A percentile compares a stretch with the other conserved stretches of the same genome.
Evolutionary conservation across 768 basidiomycete species (phyloP).

Genomic region (Suillus weaverae): DNA sequence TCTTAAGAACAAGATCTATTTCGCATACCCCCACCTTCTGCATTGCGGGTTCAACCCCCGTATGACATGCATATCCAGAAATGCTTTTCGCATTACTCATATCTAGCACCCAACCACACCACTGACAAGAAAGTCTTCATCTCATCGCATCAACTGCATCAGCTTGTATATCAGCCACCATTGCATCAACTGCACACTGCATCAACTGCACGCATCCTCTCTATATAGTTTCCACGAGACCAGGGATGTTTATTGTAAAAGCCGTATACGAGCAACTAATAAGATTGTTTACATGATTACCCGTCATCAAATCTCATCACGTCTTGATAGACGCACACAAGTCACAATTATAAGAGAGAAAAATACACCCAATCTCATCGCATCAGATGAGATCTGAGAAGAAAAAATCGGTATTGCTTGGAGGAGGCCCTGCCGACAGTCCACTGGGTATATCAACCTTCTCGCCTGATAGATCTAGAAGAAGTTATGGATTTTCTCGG

Average conservation of each 20-base stretch:
- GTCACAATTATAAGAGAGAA: conserved; percentile 7
- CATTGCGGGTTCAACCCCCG: conserved; percentile 88
- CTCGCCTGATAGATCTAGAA: conserved; percentile 83
- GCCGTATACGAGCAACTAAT: conserved; percentile 24
- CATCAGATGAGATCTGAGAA: conserved; percentile 60
- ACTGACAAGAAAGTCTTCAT: conserved; percentile 28
- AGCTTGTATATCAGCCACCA: conserved; percentile 25
- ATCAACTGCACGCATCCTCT: conserved; percentile 54
- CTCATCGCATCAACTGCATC: conserved; percentile 21
- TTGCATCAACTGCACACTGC: conserved; percentile 70
- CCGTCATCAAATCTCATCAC: conserved; percentile 14
- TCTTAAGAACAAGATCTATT: conserved; percentile 28
- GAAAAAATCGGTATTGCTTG: conserved; percentile 80
- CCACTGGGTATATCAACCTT: conserved; percentile 87
- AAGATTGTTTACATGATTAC: conserved; percentile 20
- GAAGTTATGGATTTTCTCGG: conserved; percentile 4
- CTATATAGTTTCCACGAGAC: conserved; percentile 18
- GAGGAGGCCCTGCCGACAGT: conserved; percentile 74
- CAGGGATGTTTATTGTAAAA: conserved; percentile 23
- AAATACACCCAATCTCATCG: conserved; percentile 24
- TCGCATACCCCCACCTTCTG: conserved; percentile 31
- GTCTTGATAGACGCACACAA: conserved; percentile 13
- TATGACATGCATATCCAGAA: conserved; percentile 34
- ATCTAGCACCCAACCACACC: conserved; percentile 9
- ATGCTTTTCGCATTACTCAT: conserved; percentile 1